These are phyloP conservation scores for Cystofilobasidium ferigula DNA, from an alignment of 768 basidiomycete species.

Conservation along the genomic window DNA sequence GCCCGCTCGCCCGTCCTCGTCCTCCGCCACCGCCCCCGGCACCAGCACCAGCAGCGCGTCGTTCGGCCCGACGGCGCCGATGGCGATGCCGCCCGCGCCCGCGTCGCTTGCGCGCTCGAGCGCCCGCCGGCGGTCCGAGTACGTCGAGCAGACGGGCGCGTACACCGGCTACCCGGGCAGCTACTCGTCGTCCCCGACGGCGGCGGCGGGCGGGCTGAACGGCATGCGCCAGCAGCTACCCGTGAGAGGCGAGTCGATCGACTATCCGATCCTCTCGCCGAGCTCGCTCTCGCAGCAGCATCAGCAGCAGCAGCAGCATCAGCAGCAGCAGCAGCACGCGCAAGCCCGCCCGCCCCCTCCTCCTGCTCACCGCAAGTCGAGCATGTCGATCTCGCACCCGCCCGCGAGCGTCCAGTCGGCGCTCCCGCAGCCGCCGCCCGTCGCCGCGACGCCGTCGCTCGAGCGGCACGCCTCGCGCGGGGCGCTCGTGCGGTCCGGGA, in stretches of 20 bases:
- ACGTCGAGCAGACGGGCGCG: conserved; percentile 24
- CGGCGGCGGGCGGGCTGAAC: not conserved
- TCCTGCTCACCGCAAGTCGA: conserved; percentile 52
- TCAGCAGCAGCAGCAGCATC: conserved; percentile 50
- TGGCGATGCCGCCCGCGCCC: conserved; percentile 14
- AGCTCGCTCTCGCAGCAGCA: conserved; percentile 65
- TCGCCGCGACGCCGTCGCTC: conserved; percentile 55
- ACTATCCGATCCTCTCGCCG: conserved; percentile 33
- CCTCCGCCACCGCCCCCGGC: not conserved
- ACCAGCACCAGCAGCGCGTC: too few species aligned
- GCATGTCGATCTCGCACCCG: conserved; percentile 55
- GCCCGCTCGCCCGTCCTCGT: not conserved
- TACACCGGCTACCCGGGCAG: conserved; percentile 19
- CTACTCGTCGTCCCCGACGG: not conserved
- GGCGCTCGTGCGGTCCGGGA: conserved; percentile 33
- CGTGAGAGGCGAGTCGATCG: conserved; percentile 13
- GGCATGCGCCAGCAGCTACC: not conserved
- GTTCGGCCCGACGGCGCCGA: not conserved
- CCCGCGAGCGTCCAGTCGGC: conserved; percentile 39
- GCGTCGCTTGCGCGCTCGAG: conserved; percentile 19
- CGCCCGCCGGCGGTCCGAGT: conserved; percentile 25
- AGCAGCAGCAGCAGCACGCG: conserved; percentile 42
- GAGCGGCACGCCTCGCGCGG: conserved; percentile 50
- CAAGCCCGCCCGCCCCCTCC: conserved; percentile 42
- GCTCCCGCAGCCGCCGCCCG: conserved; percentile 66